Evolutionary conservation across 441 rosid genomes (phyloP).

Genomic region (Erodium texanum): DNA sequence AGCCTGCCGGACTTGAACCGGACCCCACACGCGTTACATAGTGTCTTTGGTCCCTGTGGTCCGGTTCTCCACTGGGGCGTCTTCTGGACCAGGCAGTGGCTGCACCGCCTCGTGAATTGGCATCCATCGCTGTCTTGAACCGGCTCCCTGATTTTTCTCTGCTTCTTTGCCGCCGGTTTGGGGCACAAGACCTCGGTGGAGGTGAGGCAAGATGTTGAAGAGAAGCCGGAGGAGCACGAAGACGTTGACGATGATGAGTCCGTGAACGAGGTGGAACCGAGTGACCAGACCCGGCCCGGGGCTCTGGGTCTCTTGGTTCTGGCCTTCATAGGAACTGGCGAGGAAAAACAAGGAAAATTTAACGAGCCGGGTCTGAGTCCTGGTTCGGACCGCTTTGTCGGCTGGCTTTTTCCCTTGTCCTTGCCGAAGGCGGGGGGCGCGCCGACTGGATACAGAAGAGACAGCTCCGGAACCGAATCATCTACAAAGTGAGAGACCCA

Average conservation of each 20-base stretch:
- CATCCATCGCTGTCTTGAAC: constrained; percentile 11
- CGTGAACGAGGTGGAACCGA: constrained; percentile 24
- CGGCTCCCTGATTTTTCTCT: constrained; percentile 23
- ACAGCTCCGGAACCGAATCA: constrained; percentile 52
- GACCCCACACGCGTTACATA: constrained; percentile 93
- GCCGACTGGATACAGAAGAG: constrained; percentile 42
- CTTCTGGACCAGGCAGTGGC: constrained; percentile 88
- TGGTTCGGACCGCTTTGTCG: constrained; percentile 25
- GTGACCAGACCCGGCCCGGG: constrained; percentile 44
- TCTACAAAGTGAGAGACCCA: constrained; percentile 92
- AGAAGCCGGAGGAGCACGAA: constrained; percentile 33
- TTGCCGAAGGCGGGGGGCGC: constrained; percentile 19
- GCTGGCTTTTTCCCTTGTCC: constrained; percentile 21
- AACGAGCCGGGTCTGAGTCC: constrained; percentile 11
- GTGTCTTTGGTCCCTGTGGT: constrained; percentile 82
- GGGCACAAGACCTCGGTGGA: constrained; percentile 20
- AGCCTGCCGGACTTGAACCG: constrained; percentile 85
- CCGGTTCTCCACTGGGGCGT: constrained; percentile 98
- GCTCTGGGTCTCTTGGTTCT: constrained; percentile 27
- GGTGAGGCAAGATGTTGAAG: constrained; percentile 23
- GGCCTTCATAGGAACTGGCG: constrained; percentile 24
- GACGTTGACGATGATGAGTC: constrained; percentile 39
- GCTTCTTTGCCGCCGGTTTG: constrained; percentile 30
- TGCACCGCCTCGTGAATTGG: constrained; percentile 48
- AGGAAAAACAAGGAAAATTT: constrained; percentile 17